Base-by-base conservation (phyloP, 73 alveolate genomes). In the Tetrahymena thermophila region DNA sequence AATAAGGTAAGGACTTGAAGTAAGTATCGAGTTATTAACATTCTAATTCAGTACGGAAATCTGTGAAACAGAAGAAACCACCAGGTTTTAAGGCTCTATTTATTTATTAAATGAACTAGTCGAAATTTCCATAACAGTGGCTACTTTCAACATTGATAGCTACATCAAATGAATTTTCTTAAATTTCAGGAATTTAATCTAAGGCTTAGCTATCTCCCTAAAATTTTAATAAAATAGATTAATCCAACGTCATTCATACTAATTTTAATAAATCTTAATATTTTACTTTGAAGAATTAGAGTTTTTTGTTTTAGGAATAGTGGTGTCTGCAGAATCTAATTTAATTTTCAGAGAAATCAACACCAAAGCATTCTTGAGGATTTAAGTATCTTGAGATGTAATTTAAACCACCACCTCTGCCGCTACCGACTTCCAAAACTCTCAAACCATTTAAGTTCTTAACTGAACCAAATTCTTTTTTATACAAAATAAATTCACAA, bases 331-430 rank as follows among this genome's bases (percentile, higher is more conserved):
- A 96, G 84, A 94, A 96, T 37, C 93, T 96, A 9, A 97, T 97
- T 94, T 97, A 97, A 56, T 94, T 95, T 50, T 84, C 44, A 21
- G 97, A 94, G 95, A 93, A 97, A 95, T 98, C 99, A 89, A 98
- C 97, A 38, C 99, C 99, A 37, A 95, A 56, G n/a, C 98, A 97
- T 10, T 56, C 35, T 31, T 35, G 93, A 21, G 99, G 99, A 21
- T 95, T 84, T 94, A 97, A 96, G 42, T 94, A 37, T 35, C 95
- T 44, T 11, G 94, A 93, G 93, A 97, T 96, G 97, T 98, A 97
- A 85, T 96, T 37, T 35, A 98, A 96, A 28, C 99, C 99, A 38
- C 99, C 99, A 35, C 99, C 99, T 95, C 99, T 94, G 23, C 99
- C 99, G 43, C 99, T 97, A n/a, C 99, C 99, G 38, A 97, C 97